phyloP scores from a whole-genome alignment of 1,139 yeast species.

The Spencermartinsiella ligniputridi region DNA sequence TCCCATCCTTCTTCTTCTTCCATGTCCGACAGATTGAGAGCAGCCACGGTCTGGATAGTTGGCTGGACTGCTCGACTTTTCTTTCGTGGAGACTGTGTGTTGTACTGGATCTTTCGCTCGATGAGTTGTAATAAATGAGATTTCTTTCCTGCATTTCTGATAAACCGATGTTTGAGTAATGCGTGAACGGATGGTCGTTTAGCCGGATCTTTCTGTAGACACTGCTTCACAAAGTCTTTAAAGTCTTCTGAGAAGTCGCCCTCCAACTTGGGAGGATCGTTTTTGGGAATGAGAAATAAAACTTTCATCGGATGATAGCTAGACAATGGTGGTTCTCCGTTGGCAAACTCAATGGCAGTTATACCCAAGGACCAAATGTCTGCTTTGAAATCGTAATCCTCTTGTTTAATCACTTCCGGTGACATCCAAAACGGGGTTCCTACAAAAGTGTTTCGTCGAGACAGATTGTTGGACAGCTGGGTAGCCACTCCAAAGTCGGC shows the following conservation, averaged over 20 bases:
- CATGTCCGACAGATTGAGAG: neutral
- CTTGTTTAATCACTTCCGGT: constrained; percentile 87
- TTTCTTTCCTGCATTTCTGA: constrained; percentile 41
- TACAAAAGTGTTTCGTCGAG: constrained; percentile 81
- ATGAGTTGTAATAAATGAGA: neutral
- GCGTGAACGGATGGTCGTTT: constrained; percentile 54
- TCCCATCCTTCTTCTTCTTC: constrained; percentile 36
- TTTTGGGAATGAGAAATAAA: constrained; percentile 51
- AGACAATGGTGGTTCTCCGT: constrained; percentile 79
- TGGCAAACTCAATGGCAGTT: constrained; percentile 78
- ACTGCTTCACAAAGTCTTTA: constrained; percentile 59
- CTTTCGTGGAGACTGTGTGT: neutral
- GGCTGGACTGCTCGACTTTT: constrained; percentile 5
- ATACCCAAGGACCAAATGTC: constrained; percentile 97
- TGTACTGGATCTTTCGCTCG: neutral
- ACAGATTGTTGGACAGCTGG: constrained; percentile 73
- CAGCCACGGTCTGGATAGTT: neutral
- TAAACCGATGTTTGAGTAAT: constrained; percentile 58
- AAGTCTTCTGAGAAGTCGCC: constrained; percentile 46
- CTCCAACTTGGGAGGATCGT: constrained; percentile 46
- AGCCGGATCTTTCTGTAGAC: constrained; percentile 60
- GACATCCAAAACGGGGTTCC: constrained; percentile 99
- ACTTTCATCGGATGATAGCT: constrained; percentile 79
- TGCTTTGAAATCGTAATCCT: constrained; percentile 82
- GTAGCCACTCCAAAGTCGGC: constrained; percentile 98